Base-by-base conservation (phyloP, 164 flowering plant genomes). In the Macadamia integrifolia region DNA sequence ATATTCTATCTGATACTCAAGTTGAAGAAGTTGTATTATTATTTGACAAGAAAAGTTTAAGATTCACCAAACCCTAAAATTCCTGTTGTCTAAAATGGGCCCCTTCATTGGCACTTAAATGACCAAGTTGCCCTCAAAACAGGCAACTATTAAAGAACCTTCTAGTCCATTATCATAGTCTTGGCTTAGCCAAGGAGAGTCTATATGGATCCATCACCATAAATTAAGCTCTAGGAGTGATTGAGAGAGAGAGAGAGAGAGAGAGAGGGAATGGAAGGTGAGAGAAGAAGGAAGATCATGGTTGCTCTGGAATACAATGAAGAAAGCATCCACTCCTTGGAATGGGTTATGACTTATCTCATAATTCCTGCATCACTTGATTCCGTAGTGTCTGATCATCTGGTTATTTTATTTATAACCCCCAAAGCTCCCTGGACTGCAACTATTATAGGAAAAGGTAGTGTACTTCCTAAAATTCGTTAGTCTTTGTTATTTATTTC, bases 281-380 rank as follows among this genome's bases (percentile, higher is more conserved):
- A 58, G 9, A 31, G 67, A 67, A 69, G 75, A 67, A 58, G 58
- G 12, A 15, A 67, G 67, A 56, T 72, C 18, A 58, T 67, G 67
- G 71, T 72, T 3, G 71, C 71, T 23, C 63, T 67, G 31, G 71
- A 72, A 12, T 66, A 42, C 28, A 46, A 46, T 40, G 67, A 67
- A 42, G 68, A 62, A 32, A 57, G 67, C 49, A 67, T 67, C 56
- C 58, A 67, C 57, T 48, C 67, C 58, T 48, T 72, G 67, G 67
- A 72, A 32, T 72, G 75, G 75, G 75, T 57, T 11, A 44, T 72
- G 67, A 58, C 61, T 49, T 66, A 61, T 60, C 66, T 71, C 60
- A 35, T 40, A 28, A 29, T 61, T 56, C 64, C 64, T 1, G 43
- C 43, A 1, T 13, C 53, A 4, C 29, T 35, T 30, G 28, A 23